Base-by-base conservation (phyloP, 1,284 basidiomycete species). In the Gymnopus androsaceus region DNA sequence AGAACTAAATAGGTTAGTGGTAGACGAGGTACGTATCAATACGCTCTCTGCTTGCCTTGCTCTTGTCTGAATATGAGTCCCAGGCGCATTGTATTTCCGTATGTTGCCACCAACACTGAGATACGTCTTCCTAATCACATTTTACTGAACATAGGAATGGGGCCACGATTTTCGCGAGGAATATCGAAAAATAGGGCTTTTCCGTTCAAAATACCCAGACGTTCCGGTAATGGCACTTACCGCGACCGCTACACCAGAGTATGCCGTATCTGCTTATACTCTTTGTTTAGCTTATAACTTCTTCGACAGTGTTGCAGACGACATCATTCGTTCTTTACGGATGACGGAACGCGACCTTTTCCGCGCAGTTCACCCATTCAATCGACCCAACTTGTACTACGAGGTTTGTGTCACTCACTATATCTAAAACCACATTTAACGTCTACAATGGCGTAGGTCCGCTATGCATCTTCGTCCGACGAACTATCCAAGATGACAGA, bases 11-110 rank as follows among this genome's bases (percentile, higher is more conserved):
- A 75, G 90, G 3, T 70, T 94, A 17, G 89, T 94, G 3, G 78
- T 93, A 2, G 91, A 95, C 61, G 92, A 95, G 78, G 90, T 87
- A 60, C 25, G 42, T 37, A 15, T 40, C n/a, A 23, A 40, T 36
- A 33, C 17, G 31, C 14, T 15, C 25, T 42, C 9, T 55, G 23
- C 19, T 38, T 3, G 37, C 9, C 15, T 40, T 14, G 21, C 21
- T 6, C 17, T 34, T 1, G 30, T 15, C 23, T 28, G 3, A 36
- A 15, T 27, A 27, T 28, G 36, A 41, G 36, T 46, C n/a, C n/a
- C 41, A 90, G 86, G 92, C 90, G 0, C 92, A 94, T 68, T 93
- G 92, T 59, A 92, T 94, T 55, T 90, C 88, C n/a, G 87, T 89
- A 61, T 64, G 78, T 33, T 38, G 30, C 23, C 36, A 46, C 1